Conservation (phyloP, 306 rosid genomes). For the Castanea sativa region DNA sequence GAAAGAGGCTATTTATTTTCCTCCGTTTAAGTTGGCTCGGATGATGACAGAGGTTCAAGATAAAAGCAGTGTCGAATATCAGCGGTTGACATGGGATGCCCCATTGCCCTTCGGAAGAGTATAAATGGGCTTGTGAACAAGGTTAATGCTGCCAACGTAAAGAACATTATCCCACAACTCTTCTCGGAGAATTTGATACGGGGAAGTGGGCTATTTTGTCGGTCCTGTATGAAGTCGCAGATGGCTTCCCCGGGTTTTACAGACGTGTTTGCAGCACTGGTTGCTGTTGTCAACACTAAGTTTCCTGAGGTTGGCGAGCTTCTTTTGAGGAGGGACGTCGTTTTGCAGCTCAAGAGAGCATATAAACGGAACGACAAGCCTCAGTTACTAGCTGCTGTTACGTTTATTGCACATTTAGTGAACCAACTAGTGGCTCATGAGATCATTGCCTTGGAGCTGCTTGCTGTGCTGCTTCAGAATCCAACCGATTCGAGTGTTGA, state of each 20-base stretch:
- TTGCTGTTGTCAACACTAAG: slow-evolving; percentile 90
- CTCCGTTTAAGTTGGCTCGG: slow-evolving; percentile 85
- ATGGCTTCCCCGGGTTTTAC: slow-evolving; percentile 96
- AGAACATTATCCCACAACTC: slow-evolving; percentile 79
- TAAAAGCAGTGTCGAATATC: slow-evolving; percentile 81
- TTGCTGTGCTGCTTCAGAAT: slow-evolving; percentile 78
- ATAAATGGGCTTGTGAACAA: slow-evolving; percentile 92
- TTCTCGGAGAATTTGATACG: slow-evolving; percentile 78
- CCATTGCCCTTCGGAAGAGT: slow-evolving; percentile 58
- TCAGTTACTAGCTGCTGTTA: slow-evolving; percentile 88
- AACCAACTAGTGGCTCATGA: slow-evolving; percentile 95
- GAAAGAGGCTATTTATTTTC: slow-evolving; percentile 20
- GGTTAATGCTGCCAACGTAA: slow-evolving; percentile 84
- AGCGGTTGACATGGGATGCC: slow-evolving; percentile 94
- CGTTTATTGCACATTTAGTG: slow-evolving; percentile 86
- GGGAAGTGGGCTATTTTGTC: slow-evolving; percentile 89
- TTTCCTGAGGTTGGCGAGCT: slow-evolving; percentile 93
- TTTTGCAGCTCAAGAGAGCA: slow-evolving; percentile 88
- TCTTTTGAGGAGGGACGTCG: slow-evolving; percentile 75
- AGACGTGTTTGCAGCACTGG: slow-evolving; percentile 82
- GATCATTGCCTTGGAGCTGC: slow-evolving; percentile 82
- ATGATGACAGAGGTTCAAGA: slow-evolving; percentile 90
- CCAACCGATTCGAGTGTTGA: slow-evolving; percentile 95
- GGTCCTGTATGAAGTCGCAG: slow-evolving; percentile 93
- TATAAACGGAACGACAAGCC: slow-evolving; percentile 96